A percentile compares a stretch with the other conserved stretches of the same genome.
phyloP scores from a whole-genome alignment of 345 rosid species.

The Brassica carinata region DNA sequence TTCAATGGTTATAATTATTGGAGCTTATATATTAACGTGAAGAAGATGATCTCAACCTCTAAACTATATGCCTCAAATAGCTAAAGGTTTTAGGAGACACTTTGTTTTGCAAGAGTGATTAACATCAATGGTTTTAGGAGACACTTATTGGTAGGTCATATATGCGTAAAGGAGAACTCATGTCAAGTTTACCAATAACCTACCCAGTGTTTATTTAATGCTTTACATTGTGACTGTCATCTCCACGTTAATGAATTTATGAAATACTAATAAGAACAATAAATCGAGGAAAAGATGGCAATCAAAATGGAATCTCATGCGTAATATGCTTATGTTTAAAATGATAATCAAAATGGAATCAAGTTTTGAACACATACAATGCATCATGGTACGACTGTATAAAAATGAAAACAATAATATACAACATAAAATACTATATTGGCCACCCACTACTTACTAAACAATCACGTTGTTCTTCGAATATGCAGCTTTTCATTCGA shows the following conservation, averaged over 20 bases:
- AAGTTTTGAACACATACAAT: background rate
- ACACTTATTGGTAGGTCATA: background rate
- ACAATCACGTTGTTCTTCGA: slow-evolving; percentile 12
- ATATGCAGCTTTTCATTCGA: slow-evolving; percentile 29
- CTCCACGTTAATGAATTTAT: background rate
- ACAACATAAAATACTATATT: background rate
- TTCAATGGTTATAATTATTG: background rate
- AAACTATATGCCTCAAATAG: background rate
- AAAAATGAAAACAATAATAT: background rate
- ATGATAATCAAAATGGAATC: background rate
- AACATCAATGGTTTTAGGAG: background rate
- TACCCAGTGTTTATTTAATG: background rate
- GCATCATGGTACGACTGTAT: background rate
- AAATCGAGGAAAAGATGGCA: background rate
- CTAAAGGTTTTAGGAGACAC: background rate
- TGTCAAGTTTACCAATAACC: background rate
- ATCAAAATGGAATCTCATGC: slow-evolving; percentile 13
- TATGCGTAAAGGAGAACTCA: background rate
- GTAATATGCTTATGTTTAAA: slow-evolving; percentile 18
- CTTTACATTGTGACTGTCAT: background rate
- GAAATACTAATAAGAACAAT: background rate
- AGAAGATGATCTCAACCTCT: background rate
- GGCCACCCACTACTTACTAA: slow-evolving; percentile 28
- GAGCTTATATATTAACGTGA: background rate
- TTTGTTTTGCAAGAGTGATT: background rate